Conservation (phyloP, 768 basidiomycete genomes). For the Phaffia tasmanica region DNA sequence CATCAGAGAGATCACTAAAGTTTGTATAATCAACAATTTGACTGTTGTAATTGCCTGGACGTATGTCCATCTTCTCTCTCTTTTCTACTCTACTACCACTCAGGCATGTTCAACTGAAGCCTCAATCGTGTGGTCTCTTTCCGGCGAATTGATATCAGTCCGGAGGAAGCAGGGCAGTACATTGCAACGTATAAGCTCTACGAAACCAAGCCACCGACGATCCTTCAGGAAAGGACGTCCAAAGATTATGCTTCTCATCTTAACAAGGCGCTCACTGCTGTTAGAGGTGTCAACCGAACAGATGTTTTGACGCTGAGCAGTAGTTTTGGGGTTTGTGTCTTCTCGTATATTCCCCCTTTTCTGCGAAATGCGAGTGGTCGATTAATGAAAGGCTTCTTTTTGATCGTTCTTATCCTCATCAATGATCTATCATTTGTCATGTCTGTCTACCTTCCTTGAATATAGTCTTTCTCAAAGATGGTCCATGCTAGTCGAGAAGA, state of each 20-base stretch:
- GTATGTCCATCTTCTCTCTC: conserved; percentile 41
- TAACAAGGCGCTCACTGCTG: conserved; percentile 69
- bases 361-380: not conserved
- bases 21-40: conserved; percentile 81
- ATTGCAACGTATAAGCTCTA: conserved; percentile 82
- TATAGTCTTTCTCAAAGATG: conserved; percentile 75
- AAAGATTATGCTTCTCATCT: conserved; percentile 75
- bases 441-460: not conserved
- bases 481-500: conserved; percentile 60
- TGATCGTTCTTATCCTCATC: too few relatives aligned
- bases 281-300: conserved; percentile 92
- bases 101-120: conserved; percentile 1
- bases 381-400: not conserved
- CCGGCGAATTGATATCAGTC: conserved; percentile 41
- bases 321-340: conserved; percentile 70
- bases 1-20: conserved; percentile 86
- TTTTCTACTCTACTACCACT: not conserved
- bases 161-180: conserved; percentile 86
- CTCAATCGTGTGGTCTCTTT: not conserved
- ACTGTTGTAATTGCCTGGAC: conserved; percentile 89
- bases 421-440: not conserved
- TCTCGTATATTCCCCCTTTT: not conserved
- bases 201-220: conserved; percentile 81
- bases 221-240: conserved; percentile 89
- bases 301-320: conserved; percentile 85